Evolutionary conservation across 139 green algal genomes (phyloP), one percentile per base, ranked within the genome.

Genomic region (Chlorella sorokiniana): DNA sequence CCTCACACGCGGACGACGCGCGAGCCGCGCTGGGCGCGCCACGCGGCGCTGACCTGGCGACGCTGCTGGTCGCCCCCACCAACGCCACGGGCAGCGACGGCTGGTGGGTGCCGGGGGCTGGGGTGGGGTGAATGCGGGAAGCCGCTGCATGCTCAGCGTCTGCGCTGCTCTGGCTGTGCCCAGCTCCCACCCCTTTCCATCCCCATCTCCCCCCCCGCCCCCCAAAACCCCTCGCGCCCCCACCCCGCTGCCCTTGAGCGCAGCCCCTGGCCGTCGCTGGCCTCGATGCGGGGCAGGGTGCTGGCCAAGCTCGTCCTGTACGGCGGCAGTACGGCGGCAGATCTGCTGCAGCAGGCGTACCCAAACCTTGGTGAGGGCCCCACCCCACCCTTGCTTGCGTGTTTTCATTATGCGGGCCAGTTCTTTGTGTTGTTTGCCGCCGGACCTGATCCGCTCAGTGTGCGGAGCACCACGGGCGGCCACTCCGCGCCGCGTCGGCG

Each of bases 1-100:
- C 22, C 59, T 88, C 25, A 68, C 84, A 1, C 37, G 31, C 8
- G n/a, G 62, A 88, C 56, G 67, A 40, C 51, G 62, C 79, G 56
- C 68, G 81, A 1, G 29, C 37, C 35, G 59, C 45, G 41, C 33
- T 76, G 70, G 59, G 59, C 35, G 70, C 45, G 23, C 7, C 44
- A 3, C 33, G 33, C 0, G 56, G n/a, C 0, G 59, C 72, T 0
- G 61, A 68, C 31, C 69, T 86, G 16, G 18, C 23, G 33, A 25
- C 61, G 33, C 40, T 65, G 45, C 70, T 86, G 25, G 31, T 51
- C 25, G 5, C 38, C 56, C 3, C 69, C n/a, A n/a, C n/a, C n/a
- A n/a, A n/a, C n/a, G n/a, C n/a, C n/a, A n/a, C n/a, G n/a, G n/a
- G n/a, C n/a, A n/a, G n/a, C n/a, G n/a, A n/a, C n/a, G n/a, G n/a